phyloP scores from a whole-genome alignment of 1,139 yeast genomes.

The Sugiyamaella pinicola region DNA sequence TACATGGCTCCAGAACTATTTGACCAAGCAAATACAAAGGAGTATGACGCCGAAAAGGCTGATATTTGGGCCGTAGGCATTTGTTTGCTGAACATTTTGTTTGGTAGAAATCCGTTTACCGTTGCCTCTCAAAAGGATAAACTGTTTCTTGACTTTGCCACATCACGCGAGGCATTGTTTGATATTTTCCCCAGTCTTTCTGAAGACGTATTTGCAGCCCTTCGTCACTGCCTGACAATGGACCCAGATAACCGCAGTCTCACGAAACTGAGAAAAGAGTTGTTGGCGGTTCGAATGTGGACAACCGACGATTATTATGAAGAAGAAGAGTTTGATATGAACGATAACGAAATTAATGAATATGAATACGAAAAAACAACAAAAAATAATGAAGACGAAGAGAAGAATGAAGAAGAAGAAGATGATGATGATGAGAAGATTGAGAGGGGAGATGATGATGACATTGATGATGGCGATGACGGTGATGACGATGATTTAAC shows the following conservation, averaged over 20 bases:
- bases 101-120: conserved; percentile 85
- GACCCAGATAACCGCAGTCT: conserved; percentile 87
- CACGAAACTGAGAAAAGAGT: conserved; percentile 58
- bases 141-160: conserved; percentile 82
- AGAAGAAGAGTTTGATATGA: conserved; percentile 43
- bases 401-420: conserved; percentile 7
- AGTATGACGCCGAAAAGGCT: conserved; percentile 81
- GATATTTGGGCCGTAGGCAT: conserved; percentile 95
- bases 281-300: conserved; percentile 63
- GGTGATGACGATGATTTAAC: conserved; percentile 2
- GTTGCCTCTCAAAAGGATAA: conserved; percentile 85
- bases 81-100: conserved; percentile 78
- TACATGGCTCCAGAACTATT: conserved; percentile 96
- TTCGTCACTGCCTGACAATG: conserved; percentile 74
- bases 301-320: conserved; percentile 70
- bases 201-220: conserved; percentile 78
- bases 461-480: neutral
- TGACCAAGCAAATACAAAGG: conserved; percentile 52
- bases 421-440: conserved; percentile 4
- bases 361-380: conserved; percentile 14
- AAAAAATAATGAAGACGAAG: conserved; percentile 9
- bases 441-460: neutral
- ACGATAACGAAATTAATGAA: conserved; percentile 14
- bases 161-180: conserved; percentile 84
- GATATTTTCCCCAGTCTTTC: conserved; percentile 92